A percentile compares a stretch with the other conserved stretches of the same genome.
Conservation (phyloP, 2,329 filamentous ascomycete genomes). For the Hyphodiscus sp. region DNA sequence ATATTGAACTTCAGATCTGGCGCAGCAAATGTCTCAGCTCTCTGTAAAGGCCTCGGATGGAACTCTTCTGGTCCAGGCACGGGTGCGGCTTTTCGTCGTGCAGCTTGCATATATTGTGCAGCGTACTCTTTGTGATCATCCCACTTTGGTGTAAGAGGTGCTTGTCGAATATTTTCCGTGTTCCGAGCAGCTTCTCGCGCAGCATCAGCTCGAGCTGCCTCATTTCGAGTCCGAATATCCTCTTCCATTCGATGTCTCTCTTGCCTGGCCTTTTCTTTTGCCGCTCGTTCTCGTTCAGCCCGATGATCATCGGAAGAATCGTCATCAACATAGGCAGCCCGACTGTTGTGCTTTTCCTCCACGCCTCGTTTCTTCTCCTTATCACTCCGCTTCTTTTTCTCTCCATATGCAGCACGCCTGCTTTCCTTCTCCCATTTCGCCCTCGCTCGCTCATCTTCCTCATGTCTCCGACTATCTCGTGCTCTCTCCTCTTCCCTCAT, state of each 20-base stretch:
- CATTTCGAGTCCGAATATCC: constrained; percentile 15
- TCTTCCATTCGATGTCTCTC: constrained; percentile 20
- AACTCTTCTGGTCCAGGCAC: constrained; percentile 9
- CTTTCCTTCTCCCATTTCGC: constrained; percentile 27
- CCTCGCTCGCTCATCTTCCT: constrained; percentile 27
- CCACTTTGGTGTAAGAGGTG: constrained; percentile 21
- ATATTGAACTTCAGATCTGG: constrained; percentile 16
- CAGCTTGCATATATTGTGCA: constrained; percentile 27
- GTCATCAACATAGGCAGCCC: constrained; percentile 18
- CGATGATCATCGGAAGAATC: constrained; percentile 23
- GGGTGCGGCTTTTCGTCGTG: constrained; percentile 17
- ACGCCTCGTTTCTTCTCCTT: constrained; percentile 33
- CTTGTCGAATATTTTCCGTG: constrained; percentile 9
- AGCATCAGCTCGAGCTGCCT: constrained; percentile 9
- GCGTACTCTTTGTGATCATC: constrained; percentile 22
- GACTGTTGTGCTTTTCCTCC: constrained; percentile 25
- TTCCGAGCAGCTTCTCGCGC: constrained; percentile 6
- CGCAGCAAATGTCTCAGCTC: constrained; percentile 27
- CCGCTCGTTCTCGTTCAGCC: constrained; percentile 2
- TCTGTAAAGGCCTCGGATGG: constrained; percentile 14
- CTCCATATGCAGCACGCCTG: constrained; percentile 23
- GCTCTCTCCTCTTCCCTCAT: constrained; percentile 31
- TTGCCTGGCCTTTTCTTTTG: constrained; percentile 20
- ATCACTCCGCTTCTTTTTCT: constrained; percentile 32
- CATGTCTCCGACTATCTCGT: constrained; percentile 26